Evolutionary conservation across 2,329 filamentous ascomycete species (phyloP), one percentile per base, ranked within the genome.

Genomic region (Fusarium pseudoanthophilum): DNA sequence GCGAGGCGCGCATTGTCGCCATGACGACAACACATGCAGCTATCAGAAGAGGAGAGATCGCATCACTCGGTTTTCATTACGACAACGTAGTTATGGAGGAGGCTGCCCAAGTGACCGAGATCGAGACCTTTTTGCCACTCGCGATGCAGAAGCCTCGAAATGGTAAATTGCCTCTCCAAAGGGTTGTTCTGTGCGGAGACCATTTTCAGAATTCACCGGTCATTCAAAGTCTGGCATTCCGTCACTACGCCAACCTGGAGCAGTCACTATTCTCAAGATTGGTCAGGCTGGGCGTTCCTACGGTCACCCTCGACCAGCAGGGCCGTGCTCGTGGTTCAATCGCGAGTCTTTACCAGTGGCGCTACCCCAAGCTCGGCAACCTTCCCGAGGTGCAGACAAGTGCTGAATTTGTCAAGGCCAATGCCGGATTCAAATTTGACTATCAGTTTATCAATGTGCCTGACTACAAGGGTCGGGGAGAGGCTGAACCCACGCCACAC

Each of bases 11-110:
- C 40, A 96, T 99, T 71, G 92, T 99, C 73, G 97, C 96, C 65
- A 99, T 99, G 97, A 99, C 96, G 24, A 97, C 95, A 8, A 99
- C 97, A 0, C 96, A 99, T 82, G 97, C 96, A 9, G 96, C 96
- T 3, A 99, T 99, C 88, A 91, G 95, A 69, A 88, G 95, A 71
- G 91, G 94, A 72, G 95, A 98, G 78, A 98, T 99, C 77, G 92
- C 94, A 2, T 88, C 90, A 21, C 88, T 98, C n/a, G 95, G 95
- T 21, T 99, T 99, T 83, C 94, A 94, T 76, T 99, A 99, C 78
- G 95, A 98, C 85, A 99, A 97, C 73, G 93, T 99, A 18, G 88
- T 99, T 60, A 98, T 99, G 93, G 96, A 99, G 84, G 96, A 99
- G 86, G 95, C 96, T 10, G 96, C 96, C 18, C 96, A 99, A 80